phyloP scores from a whole-genome alignment of 108 stramenopile species.

The Pseudonitzschia multiseries region DNA sequence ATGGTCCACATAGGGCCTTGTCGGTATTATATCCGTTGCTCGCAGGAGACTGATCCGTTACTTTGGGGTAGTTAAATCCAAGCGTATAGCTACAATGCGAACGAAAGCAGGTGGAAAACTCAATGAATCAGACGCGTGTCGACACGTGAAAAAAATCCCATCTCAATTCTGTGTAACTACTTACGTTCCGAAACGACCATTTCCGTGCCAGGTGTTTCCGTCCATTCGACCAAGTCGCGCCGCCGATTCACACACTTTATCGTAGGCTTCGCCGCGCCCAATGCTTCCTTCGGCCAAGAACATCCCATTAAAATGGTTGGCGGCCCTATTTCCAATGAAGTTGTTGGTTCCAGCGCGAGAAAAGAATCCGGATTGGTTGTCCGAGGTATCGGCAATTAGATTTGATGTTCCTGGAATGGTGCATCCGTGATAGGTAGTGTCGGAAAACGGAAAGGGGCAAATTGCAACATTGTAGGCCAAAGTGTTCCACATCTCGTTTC shows the following conservation, averaged over 20 bases:
- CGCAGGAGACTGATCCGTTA: conserved; percentile 48
- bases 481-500: conserved; percentile 71
- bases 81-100: background rate
- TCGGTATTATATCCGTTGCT: conserved; percentile 48
- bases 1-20: conserved; percentile 37
- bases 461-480: conserved; percentile 54
- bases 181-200: conserved; percentile 28
- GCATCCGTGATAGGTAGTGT: conserved; percentile 45
- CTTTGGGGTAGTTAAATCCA: conserved; percentile 35
- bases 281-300: conserved; percentile 40
- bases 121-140: background rate
- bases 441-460: conserved; percentile 53
- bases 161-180: background rate
- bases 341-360: conserved; percentile 40
- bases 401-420: conserved; percentile 61
- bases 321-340: conserved; percentile 52
- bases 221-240: conserved; percentile 41
- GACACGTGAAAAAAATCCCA: too few relatives aligned
- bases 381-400: conserved; percentile 40
- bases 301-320: conserved; percentile 65
- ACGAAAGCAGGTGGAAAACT: background rate
- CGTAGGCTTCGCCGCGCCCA: conserved; percentile 32
- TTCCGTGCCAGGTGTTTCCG: conserved; percentile 58
- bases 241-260: conserved; percentile 40
- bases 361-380: conserved; percentile 57